These are phyloP conservation scores for Suillus brevipes DNA, from an alignment of 768 basidiomycete genomes.

Conservation along the genomic window DNA sequence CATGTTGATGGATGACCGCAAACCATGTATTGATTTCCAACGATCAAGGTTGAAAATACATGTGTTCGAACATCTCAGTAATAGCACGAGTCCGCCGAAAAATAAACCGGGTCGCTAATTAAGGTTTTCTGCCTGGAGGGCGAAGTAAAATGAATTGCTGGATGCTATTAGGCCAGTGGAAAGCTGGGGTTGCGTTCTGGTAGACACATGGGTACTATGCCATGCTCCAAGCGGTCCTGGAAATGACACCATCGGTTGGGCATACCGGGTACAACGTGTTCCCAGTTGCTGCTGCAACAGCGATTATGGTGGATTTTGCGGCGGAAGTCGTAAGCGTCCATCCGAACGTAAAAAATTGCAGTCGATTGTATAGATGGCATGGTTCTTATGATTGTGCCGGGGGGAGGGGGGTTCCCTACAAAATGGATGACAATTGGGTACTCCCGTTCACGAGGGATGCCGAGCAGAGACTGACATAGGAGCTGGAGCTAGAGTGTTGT, in stretches of 20 bases:
- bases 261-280: constrained; percentile 63
- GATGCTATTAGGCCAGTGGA: constrained; percentile 44
- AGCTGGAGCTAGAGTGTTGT: constrained; percentile 15
- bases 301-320: constrained; percentile 51
- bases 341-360: constrained; percentile 47
- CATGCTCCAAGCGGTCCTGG: constrained; percentile 48
- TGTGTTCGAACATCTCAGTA: neutral
- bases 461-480: constrained; percentile 10
- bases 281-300: constrained; percentile 65
- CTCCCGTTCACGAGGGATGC: constrained; percentile 30
- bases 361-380: constrained; percentile 50
- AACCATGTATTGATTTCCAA: neutral
- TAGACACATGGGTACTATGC: constrained; percentile 64
- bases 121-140: neutral
- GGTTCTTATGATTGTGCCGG: constrained; percentile 29
- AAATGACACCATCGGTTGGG: constrained; percentile 51
- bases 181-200: constrained; percentile 44
- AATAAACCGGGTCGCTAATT: neutral
- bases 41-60: neutral
- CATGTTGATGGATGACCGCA: neutral
- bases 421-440: constrained; percentile 38
- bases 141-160: neutral
- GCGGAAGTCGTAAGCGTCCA: constrained; percentile 66
- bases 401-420: constrained; percentile 52
- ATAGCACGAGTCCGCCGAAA: neutral